phyloP scores from a whole-genome alignment of 2,329 filamentous ascomycete species.

The Diaporthe vexans region DNA sequence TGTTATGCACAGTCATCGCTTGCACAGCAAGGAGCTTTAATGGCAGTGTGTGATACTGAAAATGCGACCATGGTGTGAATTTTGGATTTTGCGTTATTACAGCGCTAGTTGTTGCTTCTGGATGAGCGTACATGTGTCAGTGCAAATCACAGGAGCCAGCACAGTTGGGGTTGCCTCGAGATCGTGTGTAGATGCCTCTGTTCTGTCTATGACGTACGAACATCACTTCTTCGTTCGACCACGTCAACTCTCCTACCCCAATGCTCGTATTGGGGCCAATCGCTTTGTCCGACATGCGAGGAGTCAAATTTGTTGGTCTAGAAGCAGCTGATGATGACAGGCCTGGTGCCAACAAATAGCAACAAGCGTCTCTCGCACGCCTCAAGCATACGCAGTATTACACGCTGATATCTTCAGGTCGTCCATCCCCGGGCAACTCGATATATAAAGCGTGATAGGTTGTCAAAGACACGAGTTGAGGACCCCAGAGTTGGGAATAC shows the following conservation, averaged over 20 bases:
- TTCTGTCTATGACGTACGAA: background rate
- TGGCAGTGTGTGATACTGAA: background rate
- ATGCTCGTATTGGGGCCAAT: background rate
- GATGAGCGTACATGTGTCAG: too few species aligned
- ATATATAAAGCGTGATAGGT: background rate
- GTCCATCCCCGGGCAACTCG: too few species aligned
- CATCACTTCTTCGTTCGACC: background rate
- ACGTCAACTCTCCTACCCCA: background rate
- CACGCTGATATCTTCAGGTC: background rate
- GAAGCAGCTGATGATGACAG: background rate
- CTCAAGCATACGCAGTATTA: background rate
- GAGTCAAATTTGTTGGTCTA: background rate
- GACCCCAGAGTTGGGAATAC: background rate
- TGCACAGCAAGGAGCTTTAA: background rate
- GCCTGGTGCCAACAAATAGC: background rate
- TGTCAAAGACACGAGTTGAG: background rate
- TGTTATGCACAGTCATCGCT: background rate
- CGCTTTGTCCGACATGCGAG: background rate
- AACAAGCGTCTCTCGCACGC: background rate
- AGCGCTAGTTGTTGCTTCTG: too few species aligned
- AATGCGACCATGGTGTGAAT: background rate
- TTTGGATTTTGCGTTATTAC: background rate
- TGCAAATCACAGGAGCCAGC: background rate
- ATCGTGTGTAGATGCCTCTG: background rate
- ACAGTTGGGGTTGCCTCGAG: background rate